phyloP scores from a whole-genome alignment of 108 stramenopile genomes.

The Aurantiochytrium sp. region DNA sequence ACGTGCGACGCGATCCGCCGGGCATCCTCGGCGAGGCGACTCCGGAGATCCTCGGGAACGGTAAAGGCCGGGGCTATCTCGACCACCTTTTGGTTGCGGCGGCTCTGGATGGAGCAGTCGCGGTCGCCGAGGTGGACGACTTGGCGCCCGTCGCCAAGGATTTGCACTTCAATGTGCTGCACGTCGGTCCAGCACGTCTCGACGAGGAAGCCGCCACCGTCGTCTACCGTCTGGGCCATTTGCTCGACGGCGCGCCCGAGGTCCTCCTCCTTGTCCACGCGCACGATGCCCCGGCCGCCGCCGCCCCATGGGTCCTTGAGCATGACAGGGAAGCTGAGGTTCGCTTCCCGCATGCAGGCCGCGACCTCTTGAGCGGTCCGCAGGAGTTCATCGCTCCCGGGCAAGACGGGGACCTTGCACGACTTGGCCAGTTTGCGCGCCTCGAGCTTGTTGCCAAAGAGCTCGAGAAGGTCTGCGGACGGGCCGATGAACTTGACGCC shows the following conservation, averaged over 20 bases:
- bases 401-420: constrained; percentile 77
- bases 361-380: constrained; percentile 66
- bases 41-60: constrained; percentile 63
- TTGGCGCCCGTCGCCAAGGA: constrained; percentile 82
- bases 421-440: constrained; percentile 77
- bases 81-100: constrained; percentile 90
- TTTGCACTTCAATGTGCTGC: constrained; percentile 92
- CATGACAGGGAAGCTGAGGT: constrained; percentile 81
- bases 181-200: constrained; percentile 81
- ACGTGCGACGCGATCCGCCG: constrained; percentile 59
- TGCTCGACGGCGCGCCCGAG: constrained; percentile 65
- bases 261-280: constrained; percentile 64
- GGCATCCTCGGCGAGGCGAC: constrained; percentile 52
- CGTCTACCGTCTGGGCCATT: background rate
- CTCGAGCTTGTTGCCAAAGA: constrained; percentile 83
- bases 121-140: constrained; percentile 91
- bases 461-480: constrained; percentile 66
- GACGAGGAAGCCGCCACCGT: constrained; percentile 61
- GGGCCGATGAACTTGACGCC: constrained; percentile 81
- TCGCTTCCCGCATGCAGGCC: constrained; percentile 63
- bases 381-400: constrained; percentile 79
- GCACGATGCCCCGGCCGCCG: constrained; percentile 91
- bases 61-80: constrained; percentile 86
- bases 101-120: constrained; percentile 87
- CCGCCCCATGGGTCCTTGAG: constrained; percentile 93